Evolutionary conservation across 371 early-diverging fungal genomes (phyloP), one percentile per base, ranked within the genome.

Genomic region (Phascolomyces articulosus): DNA sequence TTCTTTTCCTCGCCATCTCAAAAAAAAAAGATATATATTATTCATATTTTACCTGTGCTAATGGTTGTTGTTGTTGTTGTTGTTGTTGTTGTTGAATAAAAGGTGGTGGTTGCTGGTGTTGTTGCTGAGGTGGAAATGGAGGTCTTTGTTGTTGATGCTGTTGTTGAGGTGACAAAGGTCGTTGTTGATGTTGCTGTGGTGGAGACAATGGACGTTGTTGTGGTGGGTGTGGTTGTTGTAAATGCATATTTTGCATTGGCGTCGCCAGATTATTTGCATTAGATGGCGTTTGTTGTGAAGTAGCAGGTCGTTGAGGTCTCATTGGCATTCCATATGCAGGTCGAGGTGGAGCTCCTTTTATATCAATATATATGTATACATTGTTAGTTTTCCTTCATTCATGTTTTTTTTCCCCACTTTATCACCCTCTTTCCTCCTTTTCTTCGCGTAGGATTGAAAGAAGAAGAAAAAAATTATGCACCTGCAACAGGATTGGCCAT

Each of bases 231-330:
- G 41, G 61, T 38, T 65, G 65, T 20, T 73, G 75, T 15, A 77
- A 60, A 18, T 77, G 63, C 72, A 77, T 68, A 34, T 71, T 73
- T 58, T 74, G 74, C 71, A 77, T 72, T 24, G 74, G 70, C 31
- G 74, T 26, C 2, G 61, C 54, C 16, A 69, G 62, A 57, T 49
- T 57, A 31, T 55, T 56, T 7, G 41, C 44, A 34, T 34, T 34
- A 34, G 6, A 9, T 15, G 60, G 48, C 23, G 40, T 40, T 20
- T 54, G 26, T 27, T 28, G 44, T 47, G 24, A 29, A n/a, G 24
- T 21, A 27, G 44, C 27, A 23, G 64, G 64, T 47, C 48, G 60
- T n/a, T 27, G 40, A 23, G 60, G 60, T n/a, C 63, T 40, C 55
- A 62, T 47, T 18, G 63, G 63, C 55, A 60, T 41, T 23, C 60